Base-by-base conservation (phyloP, 2,329 filamentous ascomycete genomes). In the Capronia epimyces region DNA sequence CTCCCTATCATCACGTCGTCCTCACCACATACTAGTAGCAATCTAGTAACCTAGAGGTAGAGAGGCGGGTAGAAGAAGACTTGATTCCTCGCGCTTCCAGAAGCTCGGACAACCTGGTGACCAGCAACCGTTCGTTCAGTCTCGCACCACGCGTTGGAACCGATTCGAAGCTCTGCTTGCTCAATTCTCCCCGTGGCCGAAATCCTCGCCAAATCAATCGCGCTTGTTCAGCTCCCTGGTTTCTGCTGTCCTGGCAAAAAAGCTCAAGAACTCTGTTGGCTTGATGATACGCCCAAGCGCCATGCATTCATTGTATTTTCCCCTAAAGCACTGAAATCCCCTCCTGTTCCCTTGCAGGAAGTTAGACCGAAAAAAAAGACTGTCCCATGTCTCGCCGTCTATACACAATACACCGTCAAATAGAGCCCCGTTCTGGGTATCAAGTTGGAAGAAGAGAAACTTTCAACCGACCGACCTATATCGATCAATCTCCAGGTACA, bases 271-370 rank as follows among this genome's bases (percentile, higher is more conserved):
- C 7, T 10, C n/a, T 32, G 29, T 9, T 32, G 29, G n/a, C 3
- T 42, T 9, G 20, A 25, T 34, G 12, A 22, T 34, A 34, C 39
- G 18, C 46, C 37, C 32, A 10, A 49, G 46, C 46, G 46, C 46
- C 46, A 43, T 43, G 46, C 46, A 43, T 9, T n/a, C 29, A 42
- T 34, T 29, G 39, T 31, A 3, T 22, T 34, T 22, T 25, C 16
- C n/a, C 13, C 9, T 8, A 24, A 42, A 25, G 21, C n/a, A 18
- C n/a, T 3, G 12, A 8, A 7, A 37, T 32, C 6, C 12, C 29
- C 29, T 6, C n/a, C n/a, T n/a, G n/a, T n/a, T n/a, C 24, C 24
- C 10, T 27, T 27, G 5, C 24, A 10, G 24, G 24, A 5, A 5
- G 10, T 27, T 27, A 27, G 24, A 27, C 5, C 5, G 12, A 36